These are phyloP conservation scores for Rostrohypoxylon terebratum DNA, from an alignment of 495 filamentous ascomycete genomes.

Conservation along the genomic window DNA sequence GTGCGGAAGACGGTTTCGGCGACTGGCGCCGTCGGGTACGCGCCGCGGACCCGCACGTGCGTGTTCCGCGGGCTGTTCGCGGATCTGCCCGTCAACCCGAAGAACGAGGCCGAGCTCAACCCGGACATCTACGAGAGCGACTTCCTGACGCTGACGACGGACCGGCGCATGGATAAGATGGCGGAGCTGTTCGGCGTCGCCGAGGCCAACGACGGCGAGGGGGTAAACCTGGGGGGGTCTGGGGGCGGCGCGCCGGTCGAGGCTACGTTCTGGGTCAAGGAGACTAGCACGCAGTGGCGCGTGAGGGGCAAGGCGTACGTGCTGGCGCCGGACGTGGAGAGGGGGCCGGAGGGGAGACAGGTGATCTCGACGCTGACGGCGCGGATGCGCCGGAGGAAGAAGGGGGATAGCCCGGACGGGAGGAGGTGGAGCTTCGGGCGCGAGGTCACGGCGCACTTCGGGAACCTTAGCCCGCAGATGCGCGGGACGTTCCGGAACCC, in stretches of 20 bases:
- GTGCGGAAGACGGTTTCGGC: slow-evolving; percentile 59
- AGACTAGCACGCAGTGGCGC: slow-evolving; percentile 83
- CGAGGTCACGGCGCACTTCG: slow-evolving; percentile 88
- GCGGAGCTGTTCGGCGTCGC: slow-evolving; percentile 67
- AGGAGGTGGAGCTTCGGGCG: slow-evolving; percentile 73
- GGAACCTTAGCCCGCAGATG: slow-evolving; percentile 81
- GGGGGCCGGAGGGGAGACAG: slow-evolving; percentile 56
- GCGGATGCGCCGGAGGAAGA: slow-evolving; percentile 54
- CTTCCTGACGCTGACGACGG: slow-evolving; percentile 84
- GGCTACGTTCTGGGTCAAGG: slow-evolving; percentile 83
- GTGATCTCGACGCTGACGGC: slow-evolving; percentile 60
- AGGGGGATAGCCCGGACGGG: slow-evolving; percentile 30
- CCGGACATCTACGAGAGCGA: slow-evolving; percentile 77
- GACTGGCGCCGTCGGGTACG: slow-evolving; percentile 17
- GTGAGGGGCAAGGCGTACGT: slow-evolving; percentile 79
- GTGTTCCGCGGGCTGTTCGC: slow-evolving; percentile 88
- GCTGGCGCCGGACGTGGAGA: slow-evolving; percentile 68
- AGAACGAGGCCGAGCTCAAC: slow-evolving; percentile 71
- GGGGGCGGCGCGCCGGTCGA: slow-evolving; percentile 79
- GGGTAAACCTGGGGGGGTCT: slow-evolving; percentile 54
- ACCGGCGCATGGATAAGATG: slow-evolving; percentile 86
- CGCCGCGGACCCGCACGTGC: slow-evolving; percentile 63
- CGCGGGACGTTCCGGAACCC: slow-evolving; percentile 83
- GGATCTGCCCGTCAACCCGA: slow-evolving; percentile 72
- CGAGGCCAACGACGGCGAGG: slow-evolving; percentile 50